Conservation (phyloP, 2,329 filamentous ascomycete species). For the Metarhizium sp. region DNA sequence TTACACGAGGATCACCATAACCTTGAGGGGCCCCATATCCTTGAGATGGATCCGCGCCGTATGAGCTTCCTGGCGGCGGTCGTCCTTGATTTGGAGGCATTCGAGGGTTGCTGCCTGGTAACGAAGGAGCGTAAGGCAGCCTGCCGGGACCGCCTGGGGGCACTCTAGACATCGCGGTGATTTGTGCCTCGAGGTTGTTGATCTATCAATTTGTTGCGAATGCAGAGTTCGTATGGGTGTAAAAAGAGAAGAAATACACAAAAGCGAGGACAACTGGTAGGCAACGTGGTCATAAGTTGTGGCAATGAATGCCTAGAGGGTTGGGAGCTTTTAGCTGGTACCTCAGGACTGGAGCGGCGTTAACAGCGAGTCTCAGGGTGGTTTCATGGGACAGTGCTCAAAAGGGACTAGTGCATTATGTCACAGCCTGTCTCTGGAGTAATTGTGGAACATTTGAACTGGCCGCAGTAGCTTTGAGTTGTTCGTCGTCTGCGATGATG, state of each 20-base stretch:
- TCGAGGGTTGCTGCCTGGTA: slow-evolving; percentile 20
- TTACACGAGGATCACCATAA: slow-evolving; percentile 15
- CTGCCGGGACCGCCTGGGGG: slow-evolving; percentile 14
- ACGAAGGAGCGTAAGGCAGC: slow-evolving; percentile 16
- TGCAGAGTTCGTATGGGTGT: not conserved
- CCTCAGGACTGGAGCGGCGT: not conserved
- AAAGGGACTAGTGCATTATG: slow-evolving; percentile 2
- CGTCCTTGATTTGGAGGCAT: slow-evolving; percentile 14
- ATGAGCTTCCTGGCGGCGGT: slow-evolving; percentile 4
- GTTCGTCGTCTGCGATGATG: too few species aligned
- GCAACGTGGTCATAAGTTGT: slow-evolving; percentile 1
- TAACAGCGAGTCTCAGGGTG: slow-evolving; percentile 1
- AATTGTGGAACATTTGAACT: not conserved
- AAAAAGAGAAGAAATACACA: not conserved
- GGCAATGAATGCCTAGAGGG: slow-evolving; percentile 1
- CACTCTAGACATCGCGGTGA: slow-evolving; percentile 21
- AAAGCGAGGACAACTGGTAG: not conserved
- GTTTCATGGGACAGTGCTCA: slow-evolving; percentile 4
- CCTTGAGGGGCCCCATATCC: slow-evolving; percentile 18
- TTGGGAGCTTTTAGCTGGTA: slow-evolving; percentile 1
- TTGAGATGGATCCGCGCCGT: slow-evolving; percentile 15
- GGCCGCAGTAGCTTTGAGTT: too few species aligned
- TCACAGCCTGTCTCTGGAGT: not conserved
- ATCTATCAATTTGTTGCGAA: not conserved
- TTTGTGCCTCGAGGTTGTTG: not conserved